Base-by-base conservation (phyloP, 2,329 filamentous ascomycete genomes). In the Exophiala dermatitidis region DNA sequence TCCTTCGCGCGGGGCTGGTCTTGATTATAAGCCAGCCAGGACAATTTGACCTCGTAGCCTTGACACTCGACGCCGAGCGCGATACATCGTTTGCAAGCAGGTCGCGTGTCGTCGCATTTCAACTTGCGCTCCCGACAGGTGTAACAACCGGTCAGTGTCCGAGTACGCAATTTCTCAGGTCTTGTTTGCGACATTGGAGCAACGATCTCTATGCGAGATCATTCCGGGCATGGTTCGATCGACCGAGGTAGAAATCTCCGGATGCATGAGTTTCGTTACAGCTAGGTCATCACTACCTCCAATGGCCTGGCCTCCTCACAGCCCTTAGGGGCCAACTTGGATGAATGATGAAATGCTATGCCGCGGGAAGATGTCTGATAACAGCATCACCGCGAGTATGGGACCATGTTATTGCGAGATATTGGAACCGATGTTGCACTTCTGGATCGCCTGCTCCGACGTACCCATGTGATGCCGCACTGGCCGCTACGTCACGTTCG, bases 51-150 rank as follows among this genome's bases (percentile, higher is more conserved):
- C 10, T 29, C 48, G 30, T 50, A 50, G 33, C 48, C 48, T 19
- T 58, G 52, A 48, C 63, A 64, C n/a, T 41, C 4, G 33, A 60
- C 50, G 28, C 59, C 58, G 5, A 60, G 50, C n/a, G 55, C 49
- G 5, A 55, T 38, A 38, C 62, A 64, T 41, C 55, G 52, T 28
- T 47, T 45, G 46, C 63, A 64, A 32, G 45, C 36, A 1, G 62
- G 63, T 38, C 45, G 50, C 3, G 56, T 53, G 40, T 64, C 60
- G 41, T 64, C 59, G 41, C 63, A 65, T 50, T 65, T 64, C 7
- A 64, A 43, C 10, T 56, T 58, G 33, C 62, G 62, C 12, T 41
- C 40, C 5, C 48, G 48, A 42, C 52, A 54, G 36, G 52, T 50
- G 12, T 50, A 38, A 36, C 52, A 54, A 19, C 52, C 52, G 26